phyloP scores from a whole-genome alignment of 441 rosid genomes.

The Euphorbia neoarborescens region DNA sequence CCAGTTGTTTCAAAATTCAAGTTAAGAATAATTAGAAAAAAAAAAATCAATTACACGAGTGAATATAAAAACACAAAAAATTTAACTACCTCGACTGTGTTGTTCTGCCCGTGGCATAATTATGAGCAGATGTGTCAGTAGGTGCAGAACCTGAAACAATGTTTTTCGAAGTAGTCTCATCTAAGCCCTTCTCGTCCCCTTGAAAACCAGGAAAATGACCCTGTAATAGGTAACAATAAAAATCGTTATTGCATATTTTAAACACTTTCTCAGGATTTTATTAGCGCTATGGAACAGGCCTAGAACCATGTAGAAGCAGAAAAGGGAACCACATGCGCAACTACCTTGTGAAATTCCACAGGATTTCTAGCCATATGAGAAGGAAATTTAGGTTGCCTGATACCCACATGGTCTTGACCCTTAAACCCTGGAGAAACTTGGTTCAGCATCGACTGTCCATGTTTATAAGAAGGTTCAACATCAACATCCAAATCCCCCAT shows the following conservation, averaged over 20 bases:
- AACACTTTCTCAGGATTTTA: neutral
- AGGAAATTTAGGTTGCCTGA: conserved; percentile 39
- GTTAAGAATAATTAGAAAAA: neutral
- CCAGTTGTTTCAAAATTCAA: neutral
- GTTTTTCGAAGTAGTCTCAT: conserved; percentile 35
- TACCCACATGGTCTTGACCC: conserved; percentile 29
- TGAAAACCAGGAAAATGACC: conserved; percentile 31
- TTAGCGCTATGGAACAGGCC: neutral
- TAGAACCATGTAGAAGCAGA: neutral
- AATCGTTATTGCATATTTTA: conserved; percentile 10
- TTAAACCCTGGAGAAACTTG: conserved; percentile 36
- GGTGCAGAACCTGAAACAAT: conserved; percentile 32
- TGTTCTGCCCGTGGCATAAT: conserved; percentile 31
- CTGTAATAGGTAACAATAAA: conserved; percentile 25
- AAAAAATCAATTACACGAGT: conserved; percentile 5
- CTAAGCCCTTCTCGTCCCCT: conserved; percentile 31
- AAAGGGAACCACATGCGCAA: neutral
- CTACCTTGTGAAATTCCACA: conserved; percentile 43
- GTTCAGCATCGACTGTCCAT: conserved; percentile 27
- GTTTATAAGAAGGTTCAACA: conserved; percentile 34
- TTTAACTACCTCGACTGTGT: conserved; percentile 47
- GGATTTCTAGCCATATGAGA: conserved; percentile 34
- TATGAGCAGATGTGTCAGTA: conserved; percentile 35
- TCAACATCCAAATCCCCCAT: conserved; percentile 67
- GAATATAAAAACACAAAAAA: neutral